Percentiles rank a stretch among this genome's conserved stretches.
Evolutionary conservation across 2,329 filamentous ascomycete genomes (phyloP).

Genomic region (Fusarium sulawesiense): DNA sequence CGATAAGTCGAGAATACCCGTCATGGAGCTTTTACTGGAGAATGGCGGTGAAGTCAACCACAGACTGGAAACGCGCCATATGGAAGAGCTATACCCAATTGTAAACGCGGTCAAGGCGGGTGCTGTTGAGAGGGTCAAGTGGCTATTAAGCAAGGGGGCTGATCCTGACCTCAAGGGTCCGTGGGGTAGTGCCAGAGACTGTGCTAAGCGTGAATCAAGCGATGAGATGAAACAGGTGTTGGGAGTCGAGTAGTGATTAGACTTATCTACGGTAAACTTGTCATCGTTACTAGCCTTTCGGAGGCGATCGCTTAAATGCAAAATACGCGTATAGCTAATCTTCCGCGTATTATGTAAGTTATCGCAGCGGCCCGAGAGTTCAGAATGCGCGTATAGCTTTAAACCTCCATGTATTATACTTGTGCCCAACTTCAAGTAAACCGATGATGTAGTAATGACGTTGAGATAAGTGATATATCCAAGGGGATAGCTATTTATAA

Average conservation of each 20-base stretch:
- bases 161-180: conserved; percentile 5
- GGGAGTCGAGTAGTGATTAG: background rate
- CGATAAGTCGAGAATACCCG: conserved; percentile 22
- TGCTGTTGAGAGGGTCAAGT: conserved; percentile 28
- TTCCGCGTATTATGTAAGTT: background rate
- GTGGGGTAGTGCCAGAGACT: background rate
- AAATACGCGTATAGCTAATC: background rate
- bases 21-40: conserved; percentile 29
- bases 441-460: too few relatives aligned
- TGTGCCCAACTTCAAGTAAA: too few relatives aligned
- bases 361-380: too few relatives aligned
- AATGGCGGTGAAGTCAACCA: conserved; percentile 16
- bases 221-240: background rate
- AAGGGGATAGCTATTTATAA: too few relatives aligned
- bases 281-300: too few relatives aligned
- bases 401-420: too few relatives aligned
- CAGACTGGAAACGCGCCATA: background rate
- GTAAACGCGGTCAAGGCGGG: conserved; percentile 29
- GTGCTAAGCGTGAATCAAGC: background rate
- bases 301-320: too few relatives aligned
- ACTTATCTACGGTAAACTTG: too few relatives aligned
- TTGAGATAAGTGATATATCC: too few relatives aligned
- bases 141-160: conserved; percentile 23
- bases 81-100: conserved; percentile 22
- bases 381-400: too few relatives aligned